Base-by-base conservation (phyloP, 2,329 filamentous ascomycete species). In the Penicillium decumbens region DNA sequence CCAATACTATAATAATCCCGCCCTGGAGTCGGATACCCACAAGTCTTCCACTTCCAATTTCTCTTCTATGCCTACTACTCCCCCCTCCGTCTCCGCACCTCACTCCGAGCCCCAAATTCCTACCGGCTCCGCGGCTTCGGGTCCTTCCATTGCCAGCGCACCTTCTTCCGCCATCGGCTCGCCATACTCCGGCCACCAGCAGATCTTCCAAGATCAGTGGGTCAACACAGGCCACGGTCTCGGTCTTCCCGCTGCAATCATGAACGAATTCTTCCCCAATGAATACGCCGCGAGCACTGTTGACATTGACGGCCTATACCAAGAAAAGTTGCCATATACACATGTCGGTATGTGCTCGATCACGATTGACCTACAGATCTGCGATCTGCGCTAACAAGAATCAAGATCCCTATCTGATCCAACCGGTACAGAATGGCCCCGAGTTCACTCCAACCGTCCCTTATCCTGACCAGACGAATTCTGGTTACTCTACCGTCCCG, bases 131-230 rank as follows among this genome's bases (percentile, higher is more conserved):
- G 82, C 78, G 51, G 77, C 76, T 23, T 85, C 81, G 50, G 83
- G 70, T 48, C 80, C 74, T 45, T 87, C 85, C 44, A 65, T 73
- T 53, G 70, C 68, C 54, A 75, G 72, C 54, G 81, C 81, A 3
- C 75, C 83, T 6, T 87, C 84, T 1, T 87, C 84, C 7, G 81
- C 80, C 46, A 79, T 84, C 54, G 83, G 83, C 49, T 88, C 84
- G 20, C 84, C 84, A 24, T 80, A 82, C 60, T 84, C 83, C 1
- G 78, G 80, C 55, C 77, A 80, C 61, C 80, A 79, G 55, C 80
- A 79, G 55, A 80, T 80, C 53, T 74, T 75, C 60, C 76, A 81
- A 43, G 75, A 82, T 40, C 80, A 83, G 51, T 87, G 83, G 81
- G 68, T 76, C 56, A 69, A 72, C 39, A 67, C 75, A 51, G 66